These are phyloP conservation scores for Chaetomium sp. DNA, from an alignment of 2,329 filamentous ascomycete species.

Conservation along the genomic window DNA sequence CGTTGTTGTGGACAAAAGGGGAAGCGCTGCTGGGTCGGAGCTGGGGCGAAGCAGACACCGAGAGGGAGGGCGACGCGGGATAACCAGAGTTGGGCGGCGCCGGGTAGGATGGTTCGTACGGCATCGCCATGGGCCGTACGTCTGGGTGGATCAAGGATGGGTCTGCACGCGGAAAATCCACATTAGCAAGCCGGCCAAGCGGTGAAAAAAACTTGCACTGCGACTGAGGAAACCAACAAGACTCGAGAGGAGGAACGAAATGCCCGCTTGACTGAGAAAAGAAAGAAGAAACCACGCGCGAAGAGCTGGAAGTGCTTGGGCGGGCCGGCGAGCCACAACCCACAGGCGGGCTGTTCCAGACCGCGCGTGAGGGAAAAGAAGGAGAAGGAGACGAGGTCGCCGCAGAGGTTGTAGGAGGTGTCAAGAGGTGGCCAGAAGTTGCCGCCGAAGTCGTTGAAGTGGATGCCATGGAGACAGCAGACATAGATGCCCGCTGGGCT, in stretches of 20 bases:
- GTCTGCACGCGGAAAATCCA: constrained; percentile 35
- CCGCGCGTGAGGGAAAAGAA: constrained; percentile 19
- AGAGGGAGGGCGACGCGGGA: constrained; percentile 59
- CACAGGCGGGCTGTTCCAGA: constrained; percentile 27
- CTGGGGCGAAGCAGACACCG: constrained; percentile 51
- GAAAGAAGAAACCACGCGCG: constrained; percentile 36
- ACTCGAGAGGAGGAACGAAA: constrained; percentile 46
- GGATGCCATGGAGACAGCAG: constrained; percentile 19
- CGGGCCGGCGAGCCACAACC: constrained; percentile 22
- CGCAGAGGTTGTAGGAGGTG: constrained; percentile 26
- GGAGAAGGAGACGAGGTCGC: constrained; percentile 30
- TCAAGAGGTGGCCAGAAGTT: constrained; percentile 27
- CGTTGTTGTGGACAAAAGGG: constrained; percentile 51
- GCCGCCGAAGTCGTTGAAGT: constrained; percentile 24
- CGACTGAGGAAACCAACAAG: constrained; percentile 46
- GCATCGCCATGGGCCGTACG: constrained; percentile 45
- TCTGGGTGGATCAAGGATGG: constrained; percentile 52
- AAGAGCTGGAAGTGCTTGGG: constrained; percentile 21
- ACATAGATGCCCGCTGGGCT: constrained; percentile 21
- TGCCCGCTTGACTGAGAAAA: constrained; percentile 48
- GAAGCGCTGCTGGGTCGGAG: constrained; percentile 54
- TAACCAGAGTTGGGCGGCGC: constrained; percentile 40
- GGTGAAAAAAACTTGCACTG: constrained; percentile 13
- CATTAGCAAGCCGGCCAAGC: constrained; percentile 31
- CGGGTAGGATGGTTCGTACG: constrained; percentile 45